phyloP scores from a whole-genome alignment of 2,329 filamentous ascomycete genomes.

The Sphaerostilbella broomeana region DNA sequence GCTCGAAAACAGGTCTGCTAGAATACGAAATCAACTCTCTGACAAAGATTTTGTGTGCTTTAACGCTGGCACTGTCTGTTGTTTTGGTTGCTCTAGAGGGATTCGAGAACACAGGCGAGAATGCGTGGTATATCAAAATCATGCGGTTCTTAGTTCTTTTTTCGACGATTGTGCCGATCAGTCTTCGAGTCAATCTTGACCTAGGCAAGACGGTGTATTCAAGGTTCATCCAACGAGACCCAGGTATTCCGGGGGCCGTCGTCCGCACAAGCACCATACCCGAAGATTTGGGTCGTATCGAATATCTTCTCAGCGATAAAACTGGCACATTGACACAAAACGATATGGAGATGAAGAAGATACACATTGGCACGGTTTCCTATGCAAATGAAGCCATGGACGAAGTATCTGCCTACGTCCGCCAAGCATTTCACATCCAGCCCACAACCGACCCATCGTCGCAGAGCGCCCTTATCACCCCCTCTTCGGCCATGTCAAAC shows the following conservation, averaged over 20 bases:
- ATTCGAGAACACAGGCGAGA: slow-evolving; percentile 60
- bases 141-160: slow-evolving; percentile 98
- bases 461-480: slow-evolving; percentile 59
- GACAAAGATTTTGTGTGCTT: slow-evolving; percentile 87
- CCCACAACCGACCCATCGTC: slow-evolving; percentile 38
- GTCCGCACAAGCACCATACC: slow-evolving; percentile 97
- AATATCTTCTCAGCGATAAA: slow-evolving; percentile 94
- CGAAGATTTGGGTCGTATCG: slow-evolving; percentile 89
- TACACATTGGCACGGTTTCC: slow-evolving; percentile 95
- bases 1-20: slow-evolving; percentile 87
- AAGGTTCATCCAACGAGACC: slow-evolving; percentile 87
- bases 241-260: slow-evolving; percentile 83
- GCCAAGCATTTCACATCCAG: slow-evolving; percentile 66
- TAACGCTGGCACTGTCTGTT: slow-evolving; percentile 81
- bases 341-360: slow-evolving; percentile 98
- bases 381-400: slow-evolving; percentile 99
- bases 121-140: slow-evolving; percentile 89
- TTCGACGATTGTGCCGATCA: slow-evolving; percentile 98
- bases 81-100: slow-evolving; percentile 83
- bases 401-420: slow-evolving; percentile 81
- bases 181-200: slow-evolving; percentile 90
- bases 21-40: slow-evolving; percentile 96
- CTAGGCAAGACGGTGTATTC: slow-evolving; percentile 97
- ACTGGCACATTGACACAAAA: slow-evolving; percentile 98
- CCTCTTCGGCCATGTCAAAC: slow-evolving; percentile 63